A percentile compares a stretch with the other conserved stretches of the same genome.
Evolutionary conservation across 176 grass and related monocot genomes (phyloP).

Genomic region (Phyllostachys edulis): DNA sequence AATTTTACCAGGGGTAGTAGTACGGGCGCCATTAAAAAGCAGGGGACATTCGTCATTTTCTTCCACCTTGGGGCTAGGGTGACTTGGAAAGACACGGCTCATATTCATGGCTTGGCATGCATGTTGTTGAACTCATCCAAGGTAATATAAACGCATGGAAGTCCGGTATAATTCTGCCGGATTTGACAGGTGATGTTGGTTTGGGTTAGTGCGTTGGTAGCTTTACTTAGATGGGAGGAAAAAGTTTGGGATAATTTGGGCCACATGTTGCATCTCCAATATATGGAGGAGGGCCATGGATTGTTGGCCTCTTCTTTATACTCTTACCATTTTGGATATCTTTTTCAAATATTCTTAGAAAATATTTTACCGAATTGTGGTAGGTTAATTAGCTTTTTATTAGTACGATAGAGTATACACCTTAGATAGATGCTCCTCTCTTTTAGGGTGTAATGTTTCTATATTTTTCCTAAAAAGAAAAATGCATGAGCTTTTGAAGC

Average conservation of each 20-base stretch:
- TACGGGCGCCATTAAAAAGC: background rate
- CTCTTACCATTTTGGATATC: slow-evolving; percentile 8
- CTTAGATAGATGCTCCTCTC: background rate
- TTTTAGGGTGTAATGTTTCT: background rate
- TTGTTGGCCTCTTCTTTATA: slow-evolving; percentile 2
- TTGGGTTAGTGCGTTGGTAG: slow-evolving; percentile 10
- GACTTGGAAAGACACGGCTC: background rate
- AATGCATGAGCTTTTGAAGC: background rate
- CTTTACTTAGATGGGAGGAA: slow-evolving; percentile 22
- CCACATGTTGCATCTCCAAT: slow-evolving; percentile 32
- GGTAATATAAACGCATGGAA: background rate
- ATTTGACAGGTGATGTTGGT: background rate
- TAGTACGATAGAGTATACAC: background rate
- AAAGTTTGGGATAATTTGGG: background rate
- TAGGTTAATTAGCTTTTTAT: background rate
- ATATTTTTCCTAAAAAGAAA: background rate
- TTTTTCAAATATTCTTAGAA: background rate
- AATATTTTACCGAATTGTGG: background rate
- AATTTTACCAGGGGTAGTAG: background rate
- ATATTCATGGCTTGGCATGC: background rate
- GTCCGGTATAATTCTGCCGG: background rate
- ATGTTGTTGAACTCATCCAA: background rate
- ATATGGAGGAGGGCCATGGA: background rate
- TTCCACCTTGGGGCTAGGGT: background rate
- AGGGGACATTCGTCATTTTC: background rate